Evolutionary conservation across 768 basidiomycete genomes (phyloP).

Genomic region (Mycena latifolia): DNA sequence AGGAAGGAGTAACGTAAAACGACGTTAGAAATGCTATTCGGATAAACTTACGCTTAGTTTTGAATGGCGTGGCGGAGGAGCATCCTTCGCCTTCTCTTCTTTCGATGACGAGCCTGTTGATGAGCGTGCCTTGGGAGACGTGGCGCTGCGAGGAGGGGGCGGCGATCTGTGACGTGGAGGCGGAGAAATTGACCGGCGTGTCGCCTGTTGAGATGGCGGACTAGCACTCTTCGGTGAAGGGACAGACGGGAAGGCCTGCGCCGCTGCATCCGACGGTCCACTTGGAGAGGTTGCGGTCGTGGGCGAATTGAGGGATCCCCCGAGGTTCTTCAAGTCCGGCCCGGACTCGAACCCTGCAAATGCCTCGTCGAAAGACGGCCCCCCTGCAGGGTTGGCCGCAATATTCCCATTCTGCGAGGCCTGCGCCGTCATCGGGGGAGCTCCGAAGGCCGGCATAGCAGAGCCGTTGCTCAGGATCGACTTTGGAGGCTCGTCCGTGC

Average conservation of each 20-base stretch:
- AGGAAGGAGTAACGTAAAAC: slow-evolving; percentile 12
- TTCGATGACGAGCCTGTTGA: slow-evolving; percentile 76
- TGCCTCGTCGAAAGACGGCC: slow-evolving; percentile 64
- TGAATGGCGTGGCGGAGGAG: slow-evolving; percentile 70
- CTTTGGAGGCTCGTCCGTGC: slow-evolving; percentile 6
- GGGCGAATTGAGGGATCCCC: slow-evolving; percentile 51
- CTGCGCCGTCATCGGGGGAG: slow-evolving; percentile 1
- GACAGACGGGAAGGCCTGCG: slow-evolving; percentile 30
- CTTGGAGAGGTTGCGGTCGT: slow-evolving; percentile 47
- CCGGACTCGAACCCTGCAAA: slow-evolving; percentile 63
- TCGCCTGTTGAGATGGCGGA: slow-evolving; percentile 26
- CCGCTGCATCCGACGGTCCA: slow-evolving; percentile 36
- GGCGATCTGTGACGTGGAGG: slow-evolving; percentile 56
- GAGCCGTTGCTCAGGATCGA: slow-evolving; percentile 18
- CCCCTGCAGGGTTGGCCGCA: slow-evolving; percentile 12
- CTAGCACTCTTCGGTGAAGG: slow-evolving; percentile 27
- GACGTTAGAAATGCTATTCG: slow-evolving; percentile 1
- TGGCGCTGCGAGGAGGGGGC: slow-evolving; percentile 59
- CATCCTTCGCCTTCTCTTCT: slow-evolving; percentile 67
- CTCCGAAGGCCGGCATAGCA: slow-evolving; percentile 24
- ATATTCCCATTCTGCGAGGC: slow-evolving; percentile 24
- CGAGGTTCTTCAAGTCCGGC: slow-evolving; percentile 53
- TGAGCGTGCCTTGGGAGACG: slow-evolving; percentile 67
- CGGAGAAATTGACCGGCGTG: slow-evolving; percentile 49
- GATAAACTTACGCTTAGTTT: slow-evolving; percentile 79